Evolutionary conservation across 2,329 filamentous ascomycete genomes (phyloP).

Genomic region (Berkeleyomyces basicola): DNA sequence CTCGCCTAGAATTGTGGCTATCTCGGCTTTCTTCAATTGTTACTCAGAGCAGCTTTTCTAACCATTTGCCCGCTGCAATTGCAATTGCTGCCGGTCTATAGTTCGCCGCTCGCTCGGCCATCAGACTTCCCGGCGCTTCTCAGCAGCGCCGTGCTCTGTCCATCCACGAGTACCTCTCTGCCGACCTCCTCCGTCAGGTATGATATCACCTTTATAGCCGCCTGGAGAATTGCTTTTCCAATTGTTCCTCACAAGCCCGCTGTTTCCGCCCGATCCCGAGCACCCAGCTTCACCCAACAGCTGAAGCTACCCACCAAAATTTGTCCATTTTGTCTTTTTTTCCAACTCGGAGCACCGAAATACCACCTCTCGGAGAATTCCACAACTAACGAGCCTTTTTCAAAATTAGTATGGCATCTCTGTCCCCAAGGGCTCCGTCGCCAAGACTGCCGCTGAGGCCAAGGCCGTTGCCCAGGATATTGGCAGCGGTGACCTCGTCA

Average conservation of each 20-base stretch:
- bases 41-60: slow-evolving; percentile 8
- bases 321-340: background rate
- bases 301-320: background rate
- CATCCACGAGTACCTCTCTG: slow-evolving; percentile 97
- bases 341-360: background rate
- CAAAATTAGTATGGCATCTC: slow-evolving; percentile 69
- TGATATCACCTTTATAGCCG: slow-evolving; percentile 13
- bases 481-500: slow-evolving; percentile 91
- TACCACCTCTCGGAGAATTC: slow-evolving; percentile 40
- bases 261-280: background rate
- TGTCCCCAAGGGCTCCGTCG: slow-evolving; percentile 79
- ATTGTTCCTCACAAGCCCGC: background rate
- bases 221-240: background rate
- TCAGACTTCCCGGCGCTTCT: slow-evolving; percentile 45
- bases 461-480: slow-evolving; percentile 83
- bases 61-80: slow-evolving; percentile 12
- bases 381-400: slow-evolving; percentile 3
- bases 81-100: slow-evolving; percentile 14
- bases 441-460: slow-evolving; percentile 68
- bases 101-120: slow-evolving; percentile 24
- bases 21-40: slow-evolving; percentile 11
- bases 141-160: slow-evolving; percentile 81
- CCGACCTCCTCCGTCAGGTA: slow-evolving; percentile 69
- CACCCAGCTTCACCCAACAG: background rate
- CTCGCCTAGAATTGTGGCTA: slow-evolving; percentile 11